Evolutionary conservation across 495 filamentous ascomycete species (phyloP).

Genomic region (Bombardia bombarda): DNA sequence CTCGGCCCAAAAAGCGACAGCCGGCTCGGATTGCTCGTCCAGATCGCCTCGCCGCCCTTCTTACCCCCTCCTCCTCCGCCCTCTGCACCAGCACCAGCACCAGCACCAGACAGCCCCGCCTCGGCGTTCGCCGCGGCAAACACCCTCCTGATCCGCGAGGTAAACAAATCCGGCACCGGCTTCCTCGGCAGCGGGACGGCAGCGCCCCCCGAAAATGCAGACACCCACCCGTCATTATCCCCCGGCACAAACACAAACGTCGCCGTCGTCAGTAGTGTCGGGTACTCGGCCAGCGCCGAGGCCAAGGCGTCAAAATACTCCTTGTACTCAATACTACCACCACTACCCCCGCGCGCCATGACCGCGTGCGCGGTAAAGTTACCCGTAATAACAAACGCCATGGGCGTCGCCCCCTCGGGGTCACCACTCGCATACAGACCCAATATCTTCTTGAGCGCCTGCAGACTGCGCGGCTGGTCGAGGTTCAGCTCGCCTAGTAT

Average conservation of each 20-base stretch:
- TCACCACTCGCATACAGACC: constrained; percentile 57
- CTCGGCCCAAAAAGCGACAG: constrained; percentile 75
- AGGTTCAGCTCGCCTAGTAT: constrained; percentile 78
- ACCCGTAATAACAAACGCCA: constrained; percentile 72
- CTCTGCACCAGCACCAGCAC: constrained; percentile 20
- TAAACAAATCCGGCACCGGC: constrained; percentile 77
- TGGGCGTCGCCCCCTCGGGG: constrained; percentile 56
- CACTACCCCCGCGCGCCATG: constrained; percentile 60
- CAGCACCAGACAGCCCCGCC: constrained; percentile 17
- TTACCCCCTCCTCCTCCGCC: constrained; percentile 20
- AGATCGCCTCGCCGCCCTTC: constrained; percentile 61
- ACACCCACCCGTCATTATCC: constrained; percentile 90
- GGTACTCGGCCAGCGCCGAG: constrained; percentile 74
- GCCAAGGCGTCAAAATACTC: constrained; percentile 87
- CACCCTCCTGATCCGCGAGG: constrained; percentile 67
- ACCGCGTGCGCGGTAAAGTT: constrained; percentile 73
- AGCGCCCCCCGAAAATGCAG: constrained; percentile 78
- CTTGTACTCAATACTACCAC: constrained; percentile 83
- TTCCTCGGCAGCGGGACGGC: constrained; percentile 65
- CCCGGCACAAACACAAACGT: constrained; percentile 91
- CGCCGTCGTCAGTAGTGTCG: constrained; percentile 64
- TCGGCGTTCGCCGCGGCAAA: constrained; percentile 71
- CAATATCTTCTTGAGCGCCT: constrained; percentile 71
- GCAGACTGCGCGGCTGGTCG: constrained; percentile 67
- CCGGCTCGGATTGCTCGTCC: constrained; percentile 79